These are phyloP conservation scores for Trichosporon coremiiforme DNA, from an alignment of 1,284 basidiomycete species.

Conservation along the genomic window DNA sequence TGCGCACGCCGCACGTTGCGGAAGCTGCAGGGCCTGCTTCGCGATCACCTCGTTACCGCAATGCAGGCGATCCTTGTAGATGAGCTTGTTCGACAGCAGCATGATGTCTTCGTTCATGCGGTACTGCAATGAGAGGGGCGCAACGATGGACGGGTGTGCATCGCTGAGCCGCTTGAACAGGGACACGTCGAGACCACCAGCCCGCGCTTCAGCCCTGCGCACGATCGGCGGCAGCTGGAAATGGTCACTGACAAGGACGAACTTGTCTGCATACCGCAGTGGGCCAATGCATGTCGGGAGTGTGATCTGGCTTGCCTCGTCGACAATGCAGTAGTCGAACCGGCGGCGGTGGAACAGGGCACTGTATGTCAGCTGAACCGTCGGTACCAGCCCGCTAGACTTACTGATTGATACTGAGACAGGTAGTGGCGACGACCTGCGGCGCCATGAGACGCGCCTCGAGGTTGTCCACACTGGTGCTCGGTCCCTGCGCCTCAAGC, in stretches of 20 bases:
- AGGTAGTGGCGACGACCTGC: constrained; percentile 93
- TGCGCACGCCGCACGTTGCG: constrained; percentile 56
- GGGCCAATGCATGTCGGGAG: constrained; percentile 94
- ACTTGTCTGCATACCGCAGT: constrained; percentile 82
- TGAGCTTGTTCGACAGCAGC: constrained; percentile 83
- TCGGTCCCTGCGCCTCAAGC: constrained; percentile 62
- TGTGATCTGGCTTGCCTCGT: constrained; percentile 97
- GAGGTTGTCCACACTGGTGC: constrained; percentile 71
- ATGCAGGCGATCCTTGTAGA: constrained; percentile 76
- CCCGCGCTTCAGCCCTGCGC: constrained; percentile 73
- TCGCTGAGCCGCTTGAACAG: constrained; percentile 87
- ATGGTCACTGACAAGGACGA: constrained; percentile 95
- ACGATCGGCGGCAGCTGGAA: constrained; percentile 94
- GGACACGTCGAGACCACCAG: constrained; percentile 83
- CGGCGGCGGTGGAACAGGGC: constrained; percentile 77
- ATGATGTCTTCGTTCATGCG: constrained; percentile 98
- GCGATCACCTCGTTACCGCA: constrained; percentile 78
- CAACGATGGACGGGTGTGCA: constrained; percentile 78
- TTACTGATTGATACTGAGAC: constrained; percentile 88
- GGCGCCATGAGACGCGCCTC: constrained; percentile 79
- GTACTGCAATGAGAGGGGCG: constrained; percentile 84
- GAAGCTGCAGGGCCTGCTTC: constrained; percentile 63
- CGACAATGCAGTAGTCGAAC: constrained; percentile 98
- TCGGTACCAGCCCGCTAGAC: constrained; percentile 53
- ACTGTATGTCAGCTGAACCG: constrained; percentile 59